Base-by-base conservation (phyloP, 768 basidiomycete genomes). In the Psilocybe cubensis region DNA sequence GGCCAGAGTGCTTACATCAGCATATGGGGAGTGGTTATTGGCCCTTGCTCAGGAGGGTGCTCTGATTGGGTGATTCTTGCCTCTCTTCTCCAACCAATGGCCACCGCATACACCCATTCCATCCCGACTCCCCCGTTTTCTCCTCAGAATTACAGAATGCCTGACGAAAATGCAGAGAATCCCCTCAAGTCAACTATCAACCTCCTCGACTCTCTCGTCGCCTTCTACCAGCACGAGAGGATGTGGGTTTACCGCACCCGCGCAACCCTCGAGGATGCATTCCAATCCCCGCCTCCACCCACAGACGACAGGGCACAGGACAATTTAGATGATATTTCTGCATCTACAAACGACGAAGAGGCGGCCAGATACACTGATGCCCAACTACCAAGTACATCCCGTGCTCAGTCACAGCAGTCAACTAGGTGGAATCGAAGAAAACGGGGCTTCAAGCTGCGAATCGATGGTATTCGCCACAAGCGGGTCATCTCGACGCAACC, bases 201-300 rank as follows among this genome's bases (percentile, higher is more conserved):
- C 62, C 79, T 86, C 61, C 83, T 89, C 66, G 83, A 88, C 63
- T 80, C 82, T 24, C 83, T 91, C 50, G 78, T 85, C 40, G 74
- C 79, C 5, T 89, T 86, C 63, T 91, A 90, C 69, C 83, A 87
- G 66, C 81, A 84, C 60, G 86, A 89, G 71, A 84, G 84, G 35
- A 83, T 81, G 74, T 90, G 88, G 87, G 81, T 89, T 5, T 83
- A 85, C 60, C 84, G 84, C 54, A 85, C 85, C 46, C 84, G 86
- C 38, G 83, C 82, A 17, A 75, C 77, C 48, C 80, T 89, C 61
- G 83, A 86, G 70, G 77, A 79, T 42, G 66, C 66, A 4, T 66
- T 70, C 62, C 76, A 57, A 52, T 70, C 66, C n/a, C n/a, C n/a
- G 48, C 57, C 63, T 48, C 62, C 66, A 52, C 44, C 40, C 23